Percentiles rank a stretch among this genome's conserved stretches.
Conservation (phyloP, 345 rosid genomes). For the Eucalyptus polybractea region DNA sequence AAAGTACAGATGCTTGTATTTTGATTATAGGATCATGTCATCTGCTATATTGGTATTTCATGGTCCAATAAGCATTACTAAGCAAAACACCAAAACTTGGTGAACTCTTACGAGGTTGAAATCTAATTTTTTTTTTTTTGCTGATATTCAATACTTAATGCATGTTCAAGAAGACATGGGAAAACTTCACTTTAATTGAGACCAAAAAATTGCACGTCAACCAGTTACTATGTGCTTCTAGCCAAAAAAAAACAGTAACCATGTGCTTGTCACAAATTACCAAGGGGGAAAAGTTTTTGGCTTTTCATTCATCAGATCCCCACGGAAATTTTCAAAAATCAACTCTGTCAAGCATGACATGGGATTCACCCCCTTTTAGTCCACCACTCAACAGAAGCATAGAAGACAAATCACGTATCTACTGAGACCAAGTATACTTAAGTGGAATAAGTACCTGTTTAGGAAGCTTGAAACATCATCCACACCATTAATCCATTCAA, state of each 20-base stretch:
- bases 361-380: background rate
- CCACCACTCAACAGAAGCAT: background rate
- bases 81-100: background rate
- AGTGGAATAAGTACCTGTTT: conserved; percentile 32
- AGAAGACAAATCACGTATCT: background rate
- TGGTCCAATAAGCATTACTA: background rate
- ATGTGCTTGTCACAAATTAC: background rate
- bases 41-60: background rate
- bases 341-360: background rate
- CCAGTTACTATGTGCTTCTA: background rate
- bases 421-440: background rate
- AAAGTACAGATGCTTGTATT: background rate
- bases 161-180: background rate
- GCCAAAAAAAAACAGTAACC: background rate
- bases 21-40: background rate
- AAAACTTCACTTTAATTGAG: background rate
- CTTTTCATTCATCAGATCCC: background rate
- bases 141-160: background rate
- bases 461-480: conserved; percentile 65
- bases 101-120: background rate
- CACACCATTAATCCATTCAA: conserved; percentile 64
- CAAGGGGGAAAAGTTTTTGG: background rate
- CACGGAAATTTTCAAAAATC: background rate
- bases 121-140: background rate
- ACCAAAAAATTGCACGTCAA: background rate